Base-by-base conservation (phyloP, 2,329 filamentous ascomycete genomes). In the Penicillium sp. region DNA sequence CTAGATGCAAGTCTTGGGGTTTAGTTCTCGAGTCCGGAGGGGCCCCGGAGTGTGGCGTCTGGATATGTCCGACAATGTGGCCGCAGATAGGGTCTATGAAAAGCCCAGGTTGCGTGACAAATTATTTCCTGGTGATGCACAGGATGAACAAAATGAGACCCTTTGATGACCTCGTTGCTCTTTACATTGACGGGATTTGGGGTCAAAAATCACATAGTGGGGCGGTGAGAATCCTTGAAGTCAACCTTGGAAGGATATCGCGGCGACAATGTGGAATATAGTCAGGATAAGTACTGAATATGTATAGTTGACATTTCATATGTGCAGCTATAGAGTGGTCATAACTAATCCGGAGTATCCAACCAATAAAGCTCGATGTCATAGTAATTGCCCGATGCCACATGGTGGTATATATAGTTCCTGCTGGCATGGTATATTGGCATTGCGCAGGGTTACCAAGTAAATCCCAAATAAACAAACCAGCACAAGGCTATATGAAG, bases 161-260 rank as follows among this genome's bases (percentile, higher is more conserved):
- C 5, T 40, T 22, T 29, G 42, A 18, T 10, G 35, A 31, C 5
- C 13, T 3, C 6, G 11, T 49, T 40, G 37, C 26, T 52, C 48
- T 52, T 16, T 42, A 32, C 24, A 4, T 26, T 11, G 22, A 50
- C 29, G 8, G 24, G 20, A 37, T 43, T 50, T 18, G 35, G n/a
- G 42, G 13, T 47, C 22, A 40, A 52, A 59, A 54, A 47, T 26
- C 32, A 43, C 18, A 44, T 29, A 47, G 43, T 38, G 49, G 54
- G 57, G 57, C 57, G 57, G 57, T 59, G 54, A 58, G 53, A 34
- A 54, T 51, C 46, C 5, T 31, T 34, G 26, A 52, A 53, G 48
- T 42, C 26, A 7, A 26, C 24, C 24, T 26, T 26, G 24, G 24
- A 5, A 22, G 14, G 31, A 39, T 20, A 34, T 50, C 26, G n/a